phyloP scores from a whole-genome alignment of 495 filamentous ascomycete genomes.

The Aspergillus ostianus region DNA sequence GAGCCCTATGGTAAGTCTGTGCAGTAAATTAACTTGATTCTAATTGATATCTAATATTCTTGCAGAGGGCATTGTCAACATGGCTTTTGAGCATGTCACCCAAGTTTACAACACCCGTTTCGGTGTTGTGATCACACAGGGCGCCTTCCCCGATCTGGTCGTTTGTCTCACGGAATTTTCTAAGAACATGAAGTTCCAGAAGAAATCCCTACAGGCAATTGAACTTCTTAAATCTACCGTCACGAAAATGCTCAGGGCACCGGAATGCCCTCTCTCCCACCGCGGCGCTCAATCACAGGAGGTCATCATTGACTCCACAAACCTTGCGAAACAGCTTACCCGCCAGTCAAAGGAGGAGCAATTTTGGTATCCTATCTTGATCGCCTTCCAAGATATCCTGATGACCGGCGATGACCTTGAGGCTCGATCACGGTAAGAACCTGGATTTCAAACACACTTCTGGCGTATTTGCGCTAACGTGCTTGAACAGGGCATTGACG shows the following conservation, averaged over 20 bases:
- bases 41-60: conserved; percentile 22
- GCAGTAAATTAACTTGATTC: neutral
- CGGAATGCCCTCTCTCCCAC: conserved; percentile 86
- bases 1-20: conserved; percentile 71
- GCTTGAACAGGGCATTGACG: conserved; percentile 66
- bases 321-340: conserved; percentile 48
- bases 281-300: conserved; percentile 39
- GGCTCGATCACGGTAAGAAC: conserved; percentile 66
- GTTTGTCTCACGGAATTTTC: conserved; percentile 97
- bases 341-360: conserved; percentile 83
- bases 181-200: conserved; percentile 96
- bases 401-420: conserved; percentile 99
- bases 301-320: conserved; percentile 46
- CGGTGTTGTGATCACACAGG: conserved; percentile 92
- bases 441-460: neutral
- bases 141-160: conserved; percentile 92
- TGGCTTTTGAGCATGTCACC: conserved; percentile 94
- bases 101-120: conserved; percentile 98
- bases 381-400: conserved; percentile 96
- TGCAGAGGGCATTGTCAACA: conserved; percentile 86
- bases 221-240: conserved; percentile 90
- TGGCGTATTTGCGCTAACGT: conserved; percentile 4
- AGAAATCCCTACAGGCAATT: conserved; percentile 95
- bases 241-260: conserved; percentile 89
- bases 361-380: conserved; percentile 97